These are phyloP conservation scores for Orbilia blumenaviensis DNA, from an alignment of 2,329 filamentous ascomycete genomes.

Conservation along the genomic window DNA sequence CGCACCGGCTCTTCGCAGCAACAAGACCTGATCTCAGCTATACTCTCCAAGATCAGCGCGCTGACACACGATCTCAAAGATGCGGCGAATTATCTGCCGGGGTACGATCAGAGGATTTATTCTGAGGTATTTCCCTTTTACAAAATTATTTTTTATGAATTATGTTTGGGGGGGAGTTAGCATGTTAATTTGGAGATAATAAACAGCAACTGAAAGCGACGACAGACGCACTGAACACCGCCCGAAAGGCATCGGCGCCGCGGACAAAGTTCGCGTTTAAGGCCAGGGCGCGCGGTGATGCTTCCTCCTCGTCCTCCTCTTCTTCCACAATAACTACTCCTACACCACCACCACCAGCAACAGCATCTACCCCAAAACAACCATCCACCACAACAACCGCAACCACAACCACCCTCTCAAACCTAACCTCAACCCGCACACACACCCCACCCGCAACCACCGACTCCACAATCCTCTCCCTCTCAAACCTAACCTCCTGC, in stretches of 20 bases:
- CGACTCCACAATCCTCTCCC: slow-evolving; percentile 9
- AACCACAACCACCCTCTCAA: background rate
- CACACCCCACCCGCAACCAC: slow-evolving; percentile 48
- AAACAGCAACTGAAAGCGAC: slow-evolving; percentile 35
- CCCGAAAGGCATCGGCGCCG: slow-evolving; percentile 16
- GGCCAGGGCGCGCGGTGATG: background rate
- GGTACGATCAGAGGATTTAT: slow-evolving; percentile 89
- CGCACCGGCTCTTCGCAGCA: slow-evolving; percentile 75
- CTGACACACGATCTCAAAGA: slow-evolving; percentile 87
- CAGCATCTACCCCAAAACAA: background rate
- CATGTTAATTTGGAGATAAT: too few relatives aligned
- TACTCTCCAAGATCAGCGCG: slow-evolving; percentile 79
- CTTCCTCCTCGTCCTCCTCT: too few relatives aligned
- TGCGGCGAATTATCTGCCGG: slow-evolving; percentile 80
- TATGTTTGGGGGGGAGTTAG: background rate
- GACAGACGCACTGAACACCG: background rate
- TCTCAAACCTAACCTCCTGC: slow-evolving; percentile 23
- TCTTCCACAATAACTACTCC: background rate
- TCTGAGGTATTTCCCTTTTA: slow-evolving; percentile 69
- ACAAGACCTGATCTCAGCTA: slow-evolving; percentile 80
- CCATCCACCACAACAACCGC: background rate
- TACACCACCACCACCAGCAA: background rate
- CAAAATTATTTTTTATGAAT: background rate
- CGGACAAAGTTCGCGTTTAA: slow-evolving; percentile 42
- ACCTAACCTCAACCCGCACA: slow-evolving; percentile 19